Evolutionary conservation across 495 filamentous ascomycete species (phyloP), one percentile per base, ranked within the genome.

Genomic region (Penicillium canariense): DNA sequence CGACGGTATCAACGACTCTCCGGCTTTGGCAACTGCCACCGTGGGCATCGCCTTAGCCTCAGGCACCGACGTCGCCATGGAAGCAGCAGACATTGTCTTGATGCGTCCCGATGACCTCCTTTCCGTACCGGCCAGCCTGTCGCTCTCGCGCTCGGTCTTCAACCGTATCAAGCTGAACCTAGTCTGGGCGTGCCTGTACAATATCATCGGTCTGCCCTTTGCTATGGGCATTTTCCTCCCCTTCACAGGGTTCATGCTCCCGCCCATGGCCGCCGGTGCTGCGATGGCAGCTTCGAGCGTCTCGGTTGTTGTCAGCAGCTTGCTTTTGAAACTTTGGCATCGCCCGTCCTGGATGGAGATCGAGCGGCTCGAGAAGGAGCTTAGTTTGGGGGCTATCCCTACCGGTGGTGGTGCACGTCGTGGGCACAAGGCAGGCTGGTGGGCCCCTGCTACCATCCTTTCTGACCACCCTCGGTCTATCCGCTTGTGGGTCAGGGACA

Each of bases 1-100:
- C 48, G 94, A 99, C 66, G 94, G 94, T 32, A 97, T 99, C 80
- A 99, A 99, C 69, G 94, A 99, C 77, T 97, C 93, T 0, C 94
- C 94, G 1, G 94, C 94, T 1, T 81, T 99, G 2, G 94, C 93
- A 14, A 96, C 91, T 2, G 91, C 94, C 26, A 83, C 91, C 54
- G 85, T 97, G 38, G 94, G 94, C 53, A 96, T 99, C 61, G 91
- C 92, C 15, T 87, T 99, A 66, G 81, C 88, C 15, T 89, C 86
- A 0, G 94, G 94, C 50, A 97, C 94, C 0, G 94, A 99, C 70
- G 93, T 99, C 2, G 94, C 94, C 34, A 93, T 99, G 85, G 94
- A 99, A 74, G 94, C 94, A 4, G 95, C 94, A 2, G 90, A 96
- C 61, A 86, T 99, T 7, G 93, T 97, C 11, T 84, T 99, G 23